Conservation (phyloP, 805 yeast species). For the Tetrapisispora taiwanensis region DNA sequence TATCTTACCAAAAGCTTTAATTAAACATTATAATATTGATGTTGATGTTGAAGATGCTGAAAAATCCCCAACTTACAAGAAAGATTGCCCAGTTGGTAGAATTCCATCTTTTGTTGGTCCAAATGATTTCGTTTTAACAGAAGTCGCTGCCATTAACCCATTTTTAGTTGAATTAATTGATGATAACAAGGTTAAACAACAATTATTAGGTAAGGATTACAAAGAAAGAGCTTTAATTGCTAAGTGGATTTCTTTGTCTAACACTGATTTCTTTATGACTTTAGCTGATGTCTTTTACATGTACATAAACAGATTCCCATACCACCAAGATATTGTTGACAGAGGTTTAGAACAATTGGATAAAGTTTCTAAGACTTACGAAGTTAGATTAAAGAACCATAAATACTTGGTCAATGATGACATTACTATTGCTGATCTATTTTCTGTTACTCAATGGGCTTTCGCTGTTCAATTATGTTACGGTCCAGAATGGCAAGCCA, state of each 20-base stretch:
- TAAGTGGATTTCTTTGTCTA: constrained; percentile 68
- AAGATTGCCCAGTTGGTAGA: constrained; percentile 53
- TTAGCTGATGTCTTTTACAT: constrained; percentile 45
- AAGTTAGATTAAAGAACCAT: constrained; percentile 45
- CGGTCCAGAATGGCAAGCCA: constrained; percentile 53
- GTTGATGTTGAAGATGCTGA: constrained; percentile 36
- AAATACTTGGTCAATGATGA: constrained; percentile 66
- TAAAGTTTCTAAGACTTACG: constrained; percentile 35
- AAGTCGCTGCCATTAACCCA: constrained; percentile 51
- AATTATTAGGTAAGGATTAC: constrained; percentile 42
- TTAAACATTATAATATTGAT: constrained; percentile 52
- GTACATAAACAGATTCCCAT: constrained; percentile 52
- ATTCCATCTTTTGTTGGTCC: constrained; percentile 65
- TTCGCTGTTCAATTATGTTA: constrained; percentile 38
- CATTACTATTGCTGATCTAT: constrained; percentile 31
- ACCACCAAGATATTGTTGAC: constrained; percentile 58
- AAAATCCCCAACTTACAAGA: constrained; percentile 26
- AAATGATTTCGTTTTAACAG: constrained; percentile 63
- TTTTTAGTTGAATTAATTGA: constrained; percentile 34
- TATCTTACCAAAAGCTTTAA: constrained; percentile 34
- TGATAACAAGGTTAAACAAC: constrained; percentile 28
- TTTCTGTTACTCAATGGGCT: constrained; percentile 10
- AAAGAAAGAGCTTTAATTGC: constrained; percentile 43
- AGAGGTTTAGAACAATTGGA: constrained; percentile 33
- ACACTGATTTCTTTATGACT: constrained; percentile 49